phyloP scores from a whole-genome alignment of 2,329 filamentous ascomycete species.

The Fusarium citri region DNA sequence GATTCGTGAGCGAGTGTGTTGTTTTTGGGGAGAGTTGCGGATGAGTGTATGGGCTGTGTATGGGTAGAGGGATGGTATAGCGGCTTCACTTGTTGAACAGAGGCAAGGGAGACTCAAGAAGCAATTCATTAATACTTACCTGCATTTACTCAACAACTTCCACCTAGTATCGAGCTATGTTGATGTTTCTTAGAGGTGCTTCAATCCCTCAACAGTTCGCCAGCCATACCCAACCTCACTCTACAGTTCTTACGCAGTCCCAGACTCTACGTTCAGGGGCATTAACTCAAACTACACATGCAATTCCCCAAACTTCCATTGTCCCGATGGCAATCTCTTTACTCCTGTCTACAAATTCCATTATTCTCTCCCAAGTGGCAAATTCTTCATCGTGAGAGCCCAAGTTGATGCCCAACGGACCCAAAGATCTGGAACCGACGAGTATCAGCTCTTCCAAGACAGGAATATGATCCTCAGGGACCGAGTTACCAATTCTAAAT shows the following conservation, averaged over 20 bases:
- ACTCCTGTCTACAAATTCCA: not conserved
- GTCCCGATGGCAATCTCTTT: not conserved
- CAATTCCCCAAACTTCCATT: conserved; percentile 5
- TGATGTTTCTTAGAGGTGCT: not conserved
- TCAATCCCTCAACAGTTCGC: not conserved
- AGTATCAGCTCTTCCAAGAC: conserved; percentile 26
- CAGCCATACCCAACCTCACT: not conserved
- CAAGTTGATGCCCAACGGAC: conserved; percentile 35
- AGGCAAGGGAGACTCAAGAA: conserved; percentile 14
- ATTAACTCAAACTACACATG: conserved; percentile 1
- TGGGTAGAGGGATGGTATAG: conserved; percentile 14
- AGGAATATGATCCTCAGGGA: conserved; percentile 33
- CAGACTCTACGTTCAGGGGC: conserved; percentile 2
- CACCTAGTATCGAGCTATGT: not conserved
- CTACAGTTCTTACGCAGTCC: not conserved
- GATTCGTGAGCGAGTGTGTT: conserved; percentile 36
- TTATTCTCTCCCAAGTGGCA: not conserved
- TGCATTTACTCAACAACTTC: conserved; percentile 7
- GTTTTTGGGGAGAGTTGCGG: not conserved
- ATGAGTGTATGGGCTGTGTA: not conserved
- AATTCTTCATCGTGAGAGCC: not conserved
- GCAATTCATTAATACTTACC: conserved; percentile 31
- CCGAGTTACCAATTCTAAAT: not conserved
- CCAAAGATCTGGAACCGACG: conserved; percentile 32
- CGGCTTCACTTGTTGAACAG: conserved; percentile 4